A percentile compares a stretch with the other conserved stretches of the same genome.
Conservation (phyloP, 1,139 yeast genomes). For the Pichia kudriavzevii region DNA sequence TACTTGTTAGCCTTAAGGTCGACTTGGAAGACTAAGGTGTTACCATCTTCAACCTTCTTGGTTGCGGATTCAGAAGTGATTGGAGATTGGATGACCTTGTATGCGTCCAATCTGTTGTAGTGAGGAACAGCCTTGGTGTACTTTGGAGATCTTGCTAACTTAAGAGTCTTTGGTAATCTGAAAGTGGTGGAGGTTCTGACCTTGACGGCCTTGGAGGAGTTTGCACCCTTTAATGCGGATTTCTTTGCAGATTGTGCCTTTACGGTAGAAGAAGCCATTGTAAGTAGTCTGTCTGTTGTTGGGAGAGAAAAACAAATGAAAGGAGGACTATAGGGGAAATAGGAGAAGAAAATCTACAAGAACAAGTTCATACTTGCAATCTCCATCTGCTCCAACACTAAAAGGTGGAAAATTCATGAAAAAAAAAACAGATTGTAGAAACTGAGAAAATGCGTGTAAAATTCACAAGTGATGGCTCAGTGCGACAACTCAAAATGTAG, state of each 20-base stretch:
- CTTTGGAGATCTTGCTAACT: slow-evolving; percentile 89
- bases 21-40: slow-evolving; percentile 98
- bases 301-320: no score
- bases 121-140: slow-evolving; percentile 97
- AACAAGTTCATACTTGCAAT: no score
- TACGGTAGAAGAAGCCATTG: slow-evolving; percentile 17
- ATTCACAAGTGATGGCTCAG: neutral
- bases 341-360: no score
- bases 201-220: slow-evolving; percentile 84
- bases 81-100: slow-evolving; percentile 92
- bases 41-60: slow-evolving; percentile 99
- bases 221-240: slow-evolving; percentile 97
- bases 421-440: no score
- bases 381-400: no score
- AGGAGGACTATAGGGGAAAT: neutral
- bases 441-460: no score
- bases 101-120: slow-evolving; percentile 93
- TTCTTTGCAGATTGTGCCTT: slow-evolving; percentile 98
- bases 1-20: slow-evolving; percentile 94
- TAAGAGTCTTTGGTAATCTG: slow-evolving; percentile 97
- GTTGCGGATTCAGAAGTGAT: slow-evolving; percentile 98
- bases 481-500: slow-evolving; percentile 1
- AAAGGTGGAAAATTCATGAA: no score
- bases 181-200: slow-evolving; percentile 93
- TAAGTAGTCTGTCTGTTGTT: no score